Conservation (phyloP, 2,329 filamentous ascomycete species). For the Colletotrichum echinochloae region DNA sequence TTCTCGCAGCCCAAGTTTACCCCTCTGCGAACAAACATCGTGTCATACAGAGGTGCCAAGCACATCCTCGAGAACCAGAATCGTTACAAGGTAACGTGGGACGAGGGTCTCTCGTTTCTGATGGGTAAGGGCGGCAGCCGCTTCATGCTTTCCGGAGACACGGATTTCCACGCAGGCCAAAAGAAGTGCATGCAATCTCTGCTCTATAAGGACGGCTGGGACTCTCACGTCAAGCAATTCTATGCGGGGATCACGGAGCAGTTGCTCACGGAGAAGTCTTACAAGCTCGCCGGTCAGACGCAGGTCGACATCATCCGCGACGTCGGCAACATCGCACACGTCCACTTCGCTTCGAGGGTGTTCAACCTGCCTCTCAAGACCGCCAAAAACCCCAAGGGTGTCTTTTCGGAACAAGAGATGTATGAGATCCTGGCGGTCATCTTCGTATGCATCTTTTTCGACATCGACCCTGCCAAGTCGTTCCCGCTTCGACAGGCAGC, state of each 20-base stretch:
- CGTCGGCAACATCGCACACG: slow-evolving; percentile 75
- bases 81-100: slow-evolving; percentile 75
- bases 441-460: slow-evolving; percentile 74
- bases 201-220: slow-evolving; percentile 72
- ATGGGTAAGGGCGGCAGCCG: slow-evolving; percentile 66
- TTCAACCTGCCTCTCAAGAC: slow-evolving; percentile 78
- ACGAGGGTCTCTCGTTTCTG: slow-evolving; percentile 71
- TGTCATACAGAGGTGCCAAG: slow-evolving; percentile 71
- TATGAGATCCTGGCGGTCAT: slow-evolving; percentile 74
- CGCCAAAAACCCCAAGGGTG: slow-evolving; percentile 67
- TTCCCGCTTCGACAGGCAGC: slow-evolving; percentile 73
- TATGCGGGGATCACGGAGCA: slow-evolving; percentile 72
- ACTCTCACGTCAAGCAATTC: slow-evolving; percentile 72
- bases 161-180: slow-evolving; percentile 60
- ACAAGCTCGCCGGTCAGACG: slow-evolving; percentile 64
- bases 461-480: slow-evolving; percentile 74
- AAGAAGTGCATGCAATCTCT: slow-evolving; percentile 66
- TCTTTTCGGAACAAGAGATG: slow-evolving; percentile 66
- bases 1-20: slow-evolving; percentile 71
- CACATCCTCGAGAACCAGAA: slow-evolving; percentile 70
- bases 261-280: slow-evolving; percentile 74
- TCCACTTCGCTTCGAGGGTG: slow-evolving; percentile 71
- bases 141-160: slow-evolving; percentile 68
- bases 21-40: slow-evolving; percentile 65
- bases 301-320: slow-evolving; percentile 78